Conservation (phyloP, 192 early-diverging fungal species). For the Coemansia sp. region DNA sequence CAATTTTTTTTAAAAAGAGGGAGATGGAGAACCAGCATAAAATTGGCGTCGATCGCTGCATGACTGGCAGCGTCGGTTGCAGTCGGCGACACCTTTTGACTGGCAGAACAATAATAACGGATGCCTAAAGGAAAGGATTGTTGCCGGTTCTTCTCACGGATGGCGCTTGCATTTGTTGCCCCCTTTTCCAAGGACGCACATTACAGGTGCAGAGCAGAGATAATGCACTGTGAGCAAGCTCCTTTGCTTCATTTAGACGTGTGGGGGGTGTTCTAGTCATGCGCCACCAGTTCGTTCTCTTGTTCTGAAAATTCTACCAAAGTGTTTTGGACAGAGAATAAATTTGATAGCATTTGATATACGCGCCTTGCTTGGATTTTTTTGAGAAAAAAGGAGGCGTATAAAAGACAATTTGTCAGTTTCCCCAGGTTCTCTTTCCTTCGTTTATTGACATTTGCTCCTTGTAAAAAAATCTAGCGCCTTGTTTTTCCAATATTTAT, state of each 20-base stretch:
- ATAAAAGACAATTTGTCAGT: not conserved
- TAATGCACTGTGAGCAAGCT: not conserved
- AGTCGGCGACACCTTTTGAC: too few species aligned
- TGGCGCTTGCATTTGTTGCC: too few species aligned
- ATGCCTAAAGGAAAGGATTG: too few species aligned
- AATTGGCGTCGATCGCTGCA: too few species aligned
- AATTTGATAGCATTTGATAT: constrained; percentile 4
- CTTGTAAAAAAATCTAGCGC: too few species aligned
- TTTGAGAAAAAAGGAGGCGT: not conserved
- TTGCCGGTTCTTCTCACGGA: too few species aligned
- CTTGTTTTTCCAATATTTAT: not conserved
- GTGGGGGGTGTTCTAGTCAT: not conserved
- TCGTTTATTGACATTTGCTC: too few species aligned
- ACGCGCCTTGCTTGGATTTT: not conserved
- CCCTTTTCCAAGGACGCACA: not conserved
- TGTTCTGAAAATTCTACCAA: not conserved
- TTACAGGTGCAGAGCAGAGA: not conserved
- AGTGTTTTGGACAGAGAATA: not conserved
- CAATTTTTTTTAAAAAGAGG: too few species aligned
- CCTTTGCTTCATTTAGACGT: not conserved
- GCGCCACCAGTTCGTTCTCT: not conserved
- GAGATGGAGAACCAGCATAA: too few species aligned
- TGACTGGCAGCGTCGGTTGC: too few species aligned
- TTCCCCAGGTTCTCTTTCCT: too few species aligned
- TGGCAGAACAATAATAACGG: too few species aligned